Conservation (phyloP, 768 basidiomycete genomes). For the Lentinula detonsa region DNA sequence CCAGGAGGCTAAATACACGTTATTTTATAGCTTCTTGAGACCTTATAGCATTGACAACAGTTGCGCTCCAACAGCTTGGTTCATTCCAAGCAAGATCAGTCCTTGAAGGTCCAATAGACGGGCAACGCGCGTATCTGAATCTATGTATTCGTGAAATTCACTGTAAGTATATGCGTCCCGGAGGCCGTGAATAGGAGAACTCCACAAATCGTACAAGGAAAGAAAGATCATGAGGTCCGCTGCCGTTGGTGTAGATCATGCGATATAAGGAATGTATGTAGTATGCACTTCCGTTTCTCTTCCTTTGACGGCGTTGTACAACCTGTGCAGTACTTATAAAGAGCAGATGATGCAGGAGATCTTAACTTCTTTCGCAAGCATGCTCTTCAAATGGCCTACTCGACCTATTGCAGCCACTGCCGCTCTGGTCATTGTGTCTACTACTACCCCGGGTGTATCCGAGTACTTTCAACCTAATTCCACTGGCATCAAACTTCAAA, state of each 20-base stretch:
- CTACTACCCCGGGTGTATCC: background rate
- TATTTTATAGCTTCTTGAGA: too few relatives aligned
- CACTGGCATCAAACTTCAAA: constrained; percentile 27
- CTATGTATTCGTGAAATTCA: too few relatives aligned
- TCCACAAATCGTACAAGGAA: background rate
- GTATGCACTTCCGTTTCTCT: background rate
- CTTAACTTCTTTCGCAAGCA: background rate
- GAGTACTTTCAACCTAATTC: constrained; percentile 12
- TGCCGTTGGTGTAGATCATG: background rate
- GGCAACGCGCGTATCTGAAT: too few relatives aligned
- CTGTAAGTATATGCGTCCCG: background rate
- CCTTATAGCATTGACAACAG: too few relatives aligned
- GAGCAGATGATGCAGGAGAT: constrained; percentile 1
- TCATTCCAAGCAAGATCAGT: too few relatives aligned
- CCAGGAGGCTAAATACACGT: too few relatives aligned
- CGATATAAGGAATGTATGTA: background rate
- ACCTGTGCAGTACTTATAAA: background rate
- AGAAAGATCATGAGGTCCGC: background rate
- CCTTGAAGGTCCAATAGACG: too few relatives aligned
- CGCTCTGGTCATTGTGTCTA: background rate
- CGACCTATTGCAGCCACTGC: background rate
- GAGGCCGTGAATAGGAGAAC: background rate
- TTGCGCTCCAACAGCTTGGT: too few relatives aligned
- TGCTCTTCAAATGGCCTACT: constrained; percentile 4
- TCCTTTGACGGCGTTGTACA: background rate